Conservation (phyloP, 805 yeast genomes). For the Teunomyces atbi region DNA sequence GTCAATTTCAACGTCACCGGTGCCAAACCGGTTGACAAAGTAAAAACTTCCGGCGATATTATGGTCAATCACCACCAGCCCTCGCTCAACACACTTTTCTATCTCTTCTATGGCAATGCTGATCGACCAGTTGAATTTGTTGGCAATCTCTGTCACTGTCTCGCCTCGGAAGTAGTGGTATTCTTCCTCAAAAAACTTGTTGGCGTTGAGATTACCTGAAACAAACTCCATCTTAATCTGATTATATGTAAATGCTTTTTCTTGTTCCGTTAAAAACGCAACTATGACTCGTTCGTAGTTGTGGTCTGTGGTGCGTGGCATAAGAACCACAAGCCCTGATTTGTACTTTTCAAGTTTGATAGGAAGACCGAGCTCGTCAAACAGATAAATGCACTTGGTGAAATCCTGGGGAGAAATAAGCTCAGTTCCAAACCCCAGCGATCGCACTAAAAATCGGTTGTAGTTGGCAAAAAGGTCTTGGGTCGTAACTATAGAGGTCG, state of each 20-base stretch:
- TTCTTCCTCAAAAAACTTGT: conserved; percentile 11
- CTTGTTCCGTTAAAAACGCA: conserved; percentile 22
- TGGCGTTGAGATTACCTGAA: conserved; percentile 18
- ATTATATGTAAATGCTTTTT: conserved; percentile 20
- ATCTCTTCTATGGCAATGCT: conserved; percentile 65
- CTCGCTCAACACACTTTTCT: conserved; percentile 54
- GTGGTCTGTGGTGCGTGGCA: conserved; percentile 17
- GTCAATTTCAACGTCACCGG: conserved; percentile 9
- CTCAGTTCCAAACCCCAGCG: conserved; percentile 53
- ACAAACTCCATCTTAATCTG: conserved; percentile 24
- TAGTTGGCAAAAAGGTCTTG: conserved; percentile 44
- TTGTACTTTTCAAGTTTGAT: conserved; percentile 37
- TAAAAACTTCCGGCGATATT: conserved; percentile 65
- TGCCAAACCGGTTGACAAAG: conserved; percentile 45
- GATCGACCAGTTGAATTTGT: conserved; percentile 61
- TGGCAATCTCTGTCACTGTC: conserved; percentile 43
- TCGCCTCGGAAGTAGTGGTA: conserved; percentile 30
- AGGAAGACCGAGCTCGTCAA: conserved; percentile 60
- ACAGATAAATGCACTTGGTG: conserved; percentile 54
- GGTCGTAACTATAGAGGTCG: conserved; percentile 37
- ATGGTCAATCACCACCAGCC: conserved; percentile 63
- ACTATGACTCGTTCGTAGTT: conserved; percentile 30
- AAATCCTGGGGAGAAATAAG: conserved; percentile 71
- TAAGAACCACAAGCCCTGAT: conserved; percentile 34
- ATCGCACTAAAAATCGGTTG: conserved; percentile 32